Base-by-base conservation (phyloP, 306 rosid genomes). In the Hippophae rhamnoides region DNA sequence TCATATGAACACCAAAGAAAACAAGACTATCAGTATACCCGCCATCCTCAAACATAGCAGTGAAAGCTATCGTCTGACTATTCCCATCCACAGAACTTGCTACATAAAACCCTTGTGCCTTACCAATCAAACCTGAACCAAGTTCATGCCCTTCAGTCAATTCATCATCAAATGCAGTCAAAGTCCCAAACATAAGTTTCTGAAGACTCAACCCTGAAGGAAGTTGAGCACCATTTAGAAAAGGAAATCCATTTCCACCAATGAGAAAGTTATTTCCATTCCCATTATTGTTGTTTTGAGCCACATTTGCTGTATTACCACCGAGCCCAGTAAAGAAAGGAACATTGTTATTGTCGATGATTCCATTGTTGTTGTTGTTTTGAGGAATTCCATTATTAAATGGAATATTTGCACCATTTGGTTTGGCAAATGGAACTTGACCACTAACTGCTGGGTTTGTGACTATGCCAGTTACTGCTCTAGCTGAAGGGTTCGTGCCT, bases 251-350 rank as follows among this genome's bases (percentile, higher is more conserved):
- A 0, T 8, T 3, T 3, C 82, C 82, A 1, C 81, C 84, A 2
- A 81, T 82, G 60, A 64, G 38, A 31, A 31, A 31, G 38, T 31
- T 31, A 31, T 31, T 31, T 31, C 38, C 38, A 4, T 31, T 68
- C 45, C 55, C 50, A 56, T 80, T 78, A 0, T 77, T 72, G 0
- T 66, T 82, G 78, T 82, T 84, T 23, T 74, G 89, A 57, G 81
- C 52, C 43, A 86, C 71, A 43, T 67, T 84, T 0, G 78, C 71
- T 0, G 77, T 46, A 43, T 66, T 82, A 3, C 97, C 95, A 5
- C 85, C 62, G 1, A 90, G 87, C 60, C 97, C 97, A 0, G 89
- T 81, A 54, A 84, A 86, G 83, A 90, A 90, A 1, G 97, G 97
- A 5, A 90, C 79, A 52, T 86, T 82, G 77, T 84, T 90, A 75